These are phyloP conservation scores for Draba incana DNA, from an alignment of 345 rosid genomes.

Conservation along the genomic window DNA sequence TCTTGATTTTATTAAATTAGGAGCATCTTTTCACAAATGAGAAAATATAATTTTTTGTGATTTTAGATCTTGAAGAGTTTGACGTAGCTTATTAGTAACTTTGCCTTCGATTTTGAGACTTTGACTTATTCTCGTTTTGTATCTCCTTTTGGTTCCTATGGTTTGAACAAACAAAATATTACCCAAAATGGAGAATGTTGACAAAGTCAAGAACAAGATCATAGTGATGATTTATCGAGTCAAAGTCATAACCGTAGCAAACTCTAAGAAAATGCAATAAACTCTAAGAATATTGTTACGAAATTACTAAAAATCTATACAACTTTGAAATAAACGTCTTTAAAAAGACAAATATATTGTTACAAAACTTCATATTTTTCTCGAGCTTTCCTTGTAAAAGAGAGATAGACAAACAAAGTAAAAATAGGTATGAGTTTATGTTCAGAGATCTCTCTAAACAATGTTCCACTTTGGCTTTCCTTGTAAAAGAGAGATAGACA, in stretches of 20 bases:
- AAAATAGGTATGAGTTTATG: slow-evolving; percentile 31
- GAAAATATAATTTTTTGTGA: neutral
- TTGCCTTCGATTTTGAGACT: neutral
- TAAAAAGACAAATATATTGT: slow-evolving; percentile 1
- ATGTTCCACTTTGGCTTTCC: slow-evolving; percentile 7
- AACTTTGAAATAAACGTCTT: slow-evolving; percentile 4
- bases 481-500: neutral
- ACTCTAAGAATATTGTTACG: neutral
- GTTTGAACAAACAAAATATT: neutral
- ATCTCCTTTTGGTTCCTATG: neutral
- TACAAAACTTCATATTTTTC: slow-evolving; percentile 17
- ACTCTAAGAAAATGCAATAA: slow-evolving; percentile 9
- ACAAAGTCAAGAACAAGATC: slow-evolving; percentile 38
- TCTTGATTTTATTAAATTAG: neutral
- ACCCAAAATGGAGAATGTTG: slow-evolving; percentile 2
- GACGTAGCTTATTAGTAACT: neutral
- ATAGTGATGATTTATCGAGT: slow-evolving; percentile 14
- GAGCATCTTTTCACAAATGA: neutral
- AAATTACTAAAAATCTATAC: neutral
- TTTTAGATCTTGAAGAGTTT: neutral
- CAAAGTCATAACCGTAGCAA: slow-evolving; percentile 36
- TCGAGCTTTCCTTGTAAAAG: neutral
- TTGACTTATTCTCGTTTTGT: slow-evolving; percentile 22
- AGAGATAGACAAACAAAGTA: neutral
- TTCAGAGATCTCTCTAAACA: slow-evolving; percentile 19